Conservation (phyloP, 2,329 filamentous ascomycete species). For the Aspergillus sp. region DNA sequence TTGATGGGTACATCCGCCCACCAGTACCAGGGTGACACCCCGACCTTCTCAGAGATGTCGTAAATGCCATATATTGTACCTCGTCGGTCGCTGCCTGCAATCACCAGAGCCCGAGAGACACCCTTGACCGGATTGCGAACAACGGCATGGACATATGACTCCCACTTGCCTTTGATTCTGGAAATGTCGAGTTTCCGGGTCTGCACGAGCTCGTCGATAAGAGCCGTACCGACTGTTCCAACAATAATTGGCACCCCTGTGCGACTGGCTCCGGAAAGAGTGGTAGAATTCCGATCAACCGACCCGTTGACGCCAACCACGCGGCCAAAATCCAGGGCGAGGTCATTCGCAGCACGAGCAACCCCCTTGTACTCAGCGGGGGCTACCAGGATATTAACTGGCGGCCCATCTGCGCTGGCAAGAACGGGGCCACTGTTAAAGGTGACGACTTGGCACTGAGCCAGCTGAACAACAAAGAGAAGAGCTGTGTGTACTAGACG, state of each 20-base stretch:
- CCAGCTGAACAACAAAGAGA: too few relatives aligned
- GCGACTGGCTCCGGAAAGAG: neutral
- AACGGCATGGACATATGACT: neutral
- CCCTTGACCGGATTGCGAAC: neutral
- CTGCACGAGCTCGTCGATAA: neutral
- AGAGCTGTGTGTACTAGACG: too few relatives aligned
- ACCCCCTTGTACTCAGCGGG: too few relatives aligned
- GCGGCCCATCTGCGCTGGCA: too few relatives aligned
- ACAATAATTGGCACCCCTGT: neutral
- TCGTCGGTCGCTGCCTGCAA: constrained; percentile 69
- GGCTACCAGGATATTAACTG: too few relatives aligned
- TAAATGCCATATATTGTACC: constrained; percentile 73
- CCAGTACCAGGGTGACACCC: constrained; percentile 72
- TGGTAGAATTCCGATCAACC: neutral
- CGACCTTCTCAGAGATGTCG: constrained; percentile 73
- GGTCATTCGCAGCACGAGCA: neutral
- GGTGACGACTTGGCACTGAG: too few relatives aligned
- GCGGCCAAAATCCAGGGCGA: neutral
- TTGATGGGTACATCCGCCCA: constrained; percentile 66
- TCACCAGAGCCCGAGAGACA: constrained; percentile 63
- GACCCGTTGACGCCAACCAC: neutral
- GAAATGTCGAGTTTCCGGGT: neutral
- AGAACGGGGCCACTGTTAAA: too few relatives aligned
- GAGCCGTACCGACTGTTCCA: neutral
- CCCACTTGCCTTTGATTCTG: neutral